Evolutionary conservation across 495 filamentous ascomycete species (phyloP).

Genomic region (Xylaria sp.): DNA sequence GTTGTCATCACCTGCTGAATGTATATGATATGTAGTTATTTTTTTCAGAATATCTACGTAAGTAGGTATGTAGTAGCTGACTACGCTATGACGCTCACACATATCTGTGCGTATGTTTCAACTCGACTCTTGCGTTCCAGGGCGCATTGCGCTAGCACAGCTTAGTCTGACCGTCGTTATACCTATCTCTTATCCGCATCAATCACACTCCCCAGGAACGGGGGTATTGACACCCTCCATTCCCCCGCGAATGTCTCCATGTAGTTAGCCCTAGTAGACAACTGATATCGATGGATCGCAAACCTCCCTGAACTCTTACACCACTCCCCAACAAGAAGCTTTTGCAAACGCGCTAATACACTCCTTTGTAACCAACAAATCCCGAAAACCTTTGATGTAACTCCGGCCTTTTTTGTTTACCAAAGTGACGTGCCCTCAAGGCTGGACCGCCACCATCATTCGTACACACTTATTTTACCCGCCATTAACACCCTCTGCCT

Average conservation of each 20-base stretch:
- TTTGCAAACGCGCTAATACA: constrained; percentile 1
- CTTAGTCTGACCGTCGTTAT: constrained; percentile 5
- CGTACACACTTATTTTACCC: constrained; percentile 14
- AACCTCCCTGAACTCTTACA: constrained; percentile 3
- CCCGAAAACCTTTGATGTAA: constrained; percentile 17
- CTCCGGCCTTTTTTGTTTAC: not conserved
- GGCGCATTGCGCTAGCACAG: not conserved
- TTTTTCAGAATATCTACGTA: not conserved
- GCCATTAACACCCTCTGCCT: constrained; percentile 1
- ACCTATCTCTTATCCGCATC: constrained; percentile 1
- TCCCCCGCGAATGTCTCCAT: not conserved
- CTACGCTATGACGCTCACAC: constrained; percentile 18
- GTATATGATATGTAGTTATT: not conserved
- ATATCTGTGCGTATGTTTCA: constrained; percentile 22
- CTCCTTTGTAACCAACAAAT: constrained; percentile 4
- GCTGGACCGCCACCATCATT: not conserved
- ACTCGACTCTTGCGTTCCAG: not conserved
- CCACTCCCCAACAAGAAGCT: not conserved
- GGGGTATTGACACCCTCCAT: not conserved
- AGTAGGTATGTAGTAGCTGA: not conserved
- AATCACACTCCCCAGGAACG: constrained; percentile 6
- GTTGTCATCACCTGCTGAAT: not conserved
- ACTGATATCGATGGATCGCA: not conserved
- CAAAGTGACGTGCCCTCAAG: constrained; percentile 1
- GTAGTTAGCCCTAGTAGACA: constrained; percentile 14